Percentiles rank a stretch among this genome's conserved stretches.
Evolutionary conservation across 2,329 filamentous ascomycete genomes (phyloP).

Genomic region (Beauveria australis): DNA sequence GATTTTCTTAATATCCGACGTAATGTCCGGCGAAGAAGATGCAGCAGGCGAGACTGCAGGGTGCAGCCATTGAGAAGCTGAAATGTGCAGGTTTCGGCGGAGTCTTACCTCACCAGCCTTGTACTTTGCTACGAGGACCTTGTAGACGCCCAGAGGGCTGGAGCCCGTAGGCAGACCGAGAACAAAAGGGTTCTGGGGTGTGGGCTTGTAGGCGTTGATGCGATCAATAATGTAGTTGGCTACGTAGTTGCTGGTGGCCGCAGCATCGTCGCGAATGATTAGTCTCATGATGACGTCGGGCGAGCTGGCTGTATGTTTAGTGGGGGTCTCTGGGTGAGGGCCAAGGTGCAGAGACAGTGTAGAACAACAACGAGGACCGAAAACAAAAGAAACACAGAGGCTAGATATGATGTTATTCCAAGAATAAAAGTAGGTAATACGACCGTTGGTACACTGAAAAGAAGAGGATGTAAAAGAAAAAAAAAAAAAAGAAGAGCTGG

Average conservation of each 20-base stretch:
- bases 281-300: constrained; percentile 56
- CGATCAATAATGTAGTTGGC: constrained; percentile 76
- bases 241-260: constrained; percentile 64
- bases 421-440: neutral
- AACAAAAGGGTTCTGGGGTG: constrained; percentile 65
- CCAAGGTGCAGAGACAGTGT: neutral
- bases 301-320: neutral
- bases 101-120: constrained; percentile 51
- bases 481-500: neutral
- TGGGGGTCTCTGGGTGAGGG: neutral
- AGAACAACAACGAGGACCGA: neutral
- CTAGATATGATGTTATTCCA: neutral
- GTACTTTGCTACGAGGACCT: constrained; percentile 62
- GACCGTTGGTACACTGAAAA: neutral
- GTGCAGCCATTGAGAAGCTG: neutral
- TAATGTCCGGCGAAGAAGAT: neutral
- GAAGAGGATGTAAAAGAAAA: constrained; percentile 13
- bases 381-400: neutral
- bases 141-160: constrained; percentile 71
- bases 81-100: neutral
- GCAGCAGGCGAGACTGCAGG: too few relatives aligned
- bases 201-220: constrained; percentile 70
- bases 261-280: constrained; percentile 69
- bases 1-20: neutral
- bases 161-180: constrained; percentile 78